phyloP scores from a whole-genome alignment of 805 yeast species.

The Ogataea populi-albae region DNA sequence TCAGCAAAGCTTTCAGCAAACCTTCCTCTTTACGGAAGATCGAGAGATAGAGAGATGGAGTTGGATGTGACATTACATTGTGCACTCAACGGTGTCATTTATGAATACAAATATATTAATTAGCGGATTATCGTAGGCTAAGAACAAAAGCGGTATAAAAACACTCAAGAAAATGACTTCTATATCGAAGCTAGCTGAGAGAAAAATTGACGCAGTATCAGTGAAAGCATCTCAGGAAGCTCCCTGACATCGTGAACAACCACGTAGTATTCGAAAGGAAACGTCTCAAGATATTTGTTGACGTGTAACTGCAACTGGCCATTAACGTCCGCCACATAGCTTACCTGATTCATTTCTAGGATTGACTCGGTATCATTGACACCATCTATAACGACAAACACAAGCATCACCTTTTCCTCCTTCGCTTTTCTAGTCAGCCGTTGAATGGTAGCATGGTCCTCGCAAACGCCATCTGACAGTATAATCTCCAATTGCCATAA shows the following conservation, averaged over 20 bases:
- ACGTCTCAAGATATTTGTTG: slow-evolving; percentile 80
- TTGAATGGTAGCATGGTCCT: slow-evolving; percentile 81
- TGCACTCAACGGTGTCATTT: no score
- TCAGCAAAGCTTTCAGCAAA: no score
- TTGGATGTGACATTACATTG: no score
- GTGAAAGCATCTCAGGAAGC: slow-evolving; percentile 85
- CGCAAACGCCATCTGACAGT: slow-evolving; percentile 95
- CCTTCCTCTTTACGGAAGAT: no score
- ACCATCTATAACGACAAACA: slow-evolving; percentile 91
- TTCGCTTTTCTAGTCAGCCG: slow-evolving; percentile 87
- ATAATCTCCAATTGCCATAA: slow-evolving; percentile 93
- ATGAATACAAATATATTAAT: no score
- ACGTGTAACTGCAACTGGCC: slow-evolving; percentile 77
- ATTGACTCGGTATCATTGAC: slow-evolving; percentile 81
- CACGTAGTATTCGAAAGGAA: slow-evolving; percentile 96
- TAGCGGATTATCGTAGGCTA: no score
- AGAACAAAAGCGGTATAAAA: no score
- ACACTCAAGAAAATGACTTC: no score
- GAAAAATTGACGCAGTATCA: slow-evolving; percentile 89
- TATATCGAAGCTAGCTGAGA: slow-evolving; percentile 64
- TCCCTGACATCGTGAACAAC: slow-evolving; percentile 87
- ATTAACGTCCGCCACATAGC: slow-evolving; percentile 62
- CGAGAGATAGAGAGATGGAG: no score
- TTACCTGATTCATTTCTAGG: slow-evolving; percentile 91
- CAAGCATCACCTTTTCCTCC: slow-evolving; percentile 90